These are phyloP conservation scores for Vitis amurensis DNA, from an alignment of 164 flowering plant genomes.

Conservation along the genomic window DNA sequence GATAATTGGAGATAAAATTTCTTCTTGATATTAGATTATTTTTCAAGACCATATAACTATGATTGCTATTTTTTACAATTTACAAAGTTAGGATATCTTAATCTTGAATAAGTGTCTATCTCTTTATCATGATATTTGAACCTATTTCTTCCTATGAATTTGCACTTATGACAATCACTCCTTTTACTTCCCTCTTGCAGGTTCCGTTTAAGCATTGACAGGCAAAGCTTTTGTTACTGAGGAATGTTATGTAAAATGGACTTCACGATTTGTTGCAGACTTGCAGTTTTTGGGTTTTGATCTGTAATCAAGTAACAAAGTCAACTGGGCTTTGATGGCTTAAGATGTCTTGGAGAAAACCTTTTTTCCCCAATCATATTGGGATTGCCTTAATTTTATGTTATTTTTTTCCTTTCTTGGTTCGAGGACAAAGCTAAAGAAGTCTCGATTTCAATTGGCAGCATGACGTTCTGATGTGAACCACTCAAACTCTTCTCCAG, in stretches of 20 bases:
- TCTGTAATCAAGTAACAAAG: not conserved
- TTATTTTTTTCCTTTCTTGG: slow-evolving; percentile 2
- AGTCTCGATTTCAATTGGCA: slow-evolving; percentile 80
- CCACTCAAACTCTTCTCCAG: slow-evolving; percentile 43
- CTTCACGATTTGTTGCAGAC: not conserved
- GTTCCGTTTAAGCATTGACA: slow-evolving; percentile 84
- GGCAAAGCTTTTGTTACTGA: slow-evolving; percentile 78
- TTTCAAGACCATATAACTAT: too few relatives aligned
- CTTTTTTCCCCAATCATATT: not conserved
- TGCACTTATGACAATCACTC: too few relatives aligned
- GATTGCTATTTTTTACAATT: too few relatives aligned
- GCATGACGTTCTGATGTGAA: slow-evolving; percentile 73
- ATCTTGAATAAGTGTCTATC: too few relatives aligned
- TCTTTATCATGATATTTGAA: not conserved
- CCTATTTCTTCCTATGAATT: not conserved
- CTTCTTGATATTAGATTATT: too few relatives aligned
- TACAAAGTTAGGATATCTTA: too few relatives aligned
- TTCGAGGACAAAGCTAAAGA: slow-evolving; percentile 75
- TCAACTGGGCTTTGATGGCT: not conserved
- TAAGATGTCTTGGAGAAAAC: not conserved
- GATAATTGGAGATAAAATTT: too few relatives aligned
- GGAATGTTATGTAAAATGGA: slow-evolving; percentile 41
- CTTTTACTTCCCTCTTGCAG: slow-evolving; percentile 38
- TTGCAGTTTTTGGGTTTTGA: too few relatives aligned
- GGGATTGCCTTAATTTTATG: not conserved